Conservation (phyloP, 2,329 filamentous ascomycete species). For the Cercospora brassicicola region DNA sequence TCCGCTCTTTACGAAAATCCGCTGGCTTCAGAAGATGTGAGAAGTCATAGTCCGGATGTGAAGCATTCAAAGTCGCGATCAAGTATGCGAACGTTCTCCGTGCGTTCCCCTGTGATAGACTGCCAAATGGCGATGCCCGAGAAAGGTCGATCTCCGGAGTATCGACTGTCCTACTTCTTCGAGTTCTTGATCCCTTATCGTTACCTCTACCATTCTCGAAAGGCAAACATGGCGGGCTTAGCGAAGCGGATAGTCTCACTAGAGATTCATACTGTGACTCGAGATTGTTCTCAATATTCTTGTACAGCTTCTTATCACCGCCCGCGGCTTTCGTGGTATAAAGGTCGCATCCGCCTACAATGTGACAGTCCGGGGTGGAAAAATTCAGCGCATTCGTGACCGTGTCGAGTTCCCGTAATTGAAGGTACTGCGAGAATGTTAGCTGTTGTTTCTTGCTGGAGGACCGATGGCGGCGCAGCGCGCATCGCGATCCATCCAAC, state of each 20-base stretch:
- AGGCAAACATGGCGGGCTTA: constrained; percentile 68
- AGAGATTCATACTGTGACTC: constrained; percentile 89
- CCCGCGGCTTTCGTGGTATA: constrained; percentile 97
- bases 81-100: constrained; percentile 92
- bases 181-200: constrained; percentile 34
- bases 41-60: constrained; percentile 95
- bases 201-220: constrained; percentile 29
- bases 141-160: constrained; percentile 62
- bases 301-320: constrained; percentile 95
- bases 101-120: constrained; percentile 81
- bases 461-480: background rate
- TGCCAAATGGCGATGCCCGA: constrained; percentile 86
- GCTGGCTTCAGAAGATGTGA: constrained; percentile 83
- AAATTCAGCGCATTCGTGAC: constrained; percentile 94
- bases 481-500: background rate
- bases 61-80: constrained; percentile 94
- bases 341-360: constrained; percentile 90
- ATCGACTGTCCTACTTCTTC: constrained; percentile 34
- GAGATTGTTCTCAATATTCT: constrained; percentile 86
- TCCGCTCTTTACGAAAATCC: constrained; percentile 85
- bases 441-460: constrained; percentile 12
- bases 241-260: constrained; percentile 78
- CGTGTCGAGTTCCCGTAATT: constrained; percentile 84
- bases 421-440: constrained; percentile 69
- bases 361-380: constrained; percentile 86